phyloP scores from a whole-genome alignment of 352 stramenopile species.

The Stephanocyclus meneghinianus region DNA sequence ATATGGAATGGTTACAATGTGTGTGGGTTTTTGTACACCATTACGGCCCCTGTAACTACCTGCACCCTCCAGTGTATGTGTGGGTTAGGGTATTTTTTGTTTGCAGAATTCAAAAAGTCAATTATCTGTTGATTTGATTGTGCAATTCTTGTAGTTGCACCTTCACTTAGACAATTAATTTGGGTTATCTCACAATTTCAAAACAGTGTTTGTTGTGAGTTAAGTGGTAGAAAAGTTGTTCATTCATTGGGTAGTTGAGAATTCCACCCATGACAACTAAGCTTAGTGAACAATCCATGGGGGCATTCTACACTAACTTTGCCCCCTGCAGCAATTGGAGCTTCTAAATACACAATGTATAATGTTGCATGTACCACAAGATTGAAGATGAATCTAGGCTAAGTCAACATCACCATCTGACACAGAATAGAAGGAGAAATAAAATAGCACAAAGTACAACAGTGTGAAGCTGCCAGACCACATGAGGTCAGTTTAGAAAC shows the following conservation, averaged over 20 bases:
- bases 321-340: conserved; percentile 45
- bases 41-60: too few species aligned
- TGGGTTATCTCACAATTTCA: conserved; percentile 41
- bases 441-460: conserved; percentile 71
- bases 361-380: conserved; percentile 59
- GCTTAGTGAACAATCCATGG: conserved; percentile 54
- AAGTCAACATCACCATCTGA: conserved; percentile 76
- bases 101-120: neutral
- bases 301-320: conserved; percentile 55
- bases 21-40: too few species aligned
- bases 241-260: conserved; percentile 47
- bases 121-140: neutral
- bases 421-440: conserved; percentile 80
- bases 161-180: neutral
- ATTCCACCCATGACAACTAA: conserved; percentile 50
- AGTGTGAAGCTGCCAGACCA: conserved; percentile 63
- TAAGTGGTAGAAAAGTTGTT: conserved; percentile 64
- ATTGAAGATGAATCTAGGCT: conserved; percentile 58
- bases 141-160: neutral
- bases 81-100: too few species aligned
- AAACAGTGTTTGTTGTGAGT: conserved; percentile 50
- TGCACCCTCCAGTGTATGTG: too few species aligned
- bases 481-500: neutral
- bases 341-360: conserved; percentile 64
- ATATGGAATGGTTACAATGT: too few species aligned